Conservation (phyloP, 1,284 basidiomycete species). For the Malassezia arunalokei region DNA sequence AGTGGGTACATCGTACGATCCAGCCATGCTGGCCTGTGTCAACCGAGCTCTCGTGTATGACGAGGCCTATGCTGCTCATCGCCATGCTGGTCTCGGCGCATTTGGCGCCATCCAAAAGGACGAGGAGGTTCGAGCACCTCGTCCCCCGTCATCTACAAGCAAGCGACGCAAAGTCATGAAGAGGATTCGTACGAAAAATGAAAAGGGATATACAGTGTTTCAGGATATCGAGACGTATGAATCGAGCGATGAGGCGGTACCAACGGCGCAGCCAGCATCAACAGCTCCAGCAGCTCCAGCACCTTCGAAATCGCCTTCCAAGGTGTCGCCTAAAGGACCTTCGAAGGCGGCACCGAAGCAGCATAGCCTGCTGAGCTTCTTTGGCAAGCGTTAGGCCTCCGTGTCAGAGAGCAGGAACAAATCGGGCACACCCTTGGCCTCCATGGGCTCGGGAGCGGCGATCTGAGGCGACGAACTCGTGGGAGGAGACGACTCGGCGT, state of each 20-base stretch:
- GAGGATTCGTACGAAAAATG: constrained; percentile 30
- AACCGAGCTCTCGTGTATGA: background rate
- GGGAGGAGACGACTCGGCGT: background rate
- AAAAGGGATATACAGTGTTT: constrained; percentile 32
- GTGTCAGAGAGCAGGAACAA: background rate
- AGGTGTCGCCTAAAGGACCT: background rate
- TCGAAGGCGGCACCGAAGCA: background rate
- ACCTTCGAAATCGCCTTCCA: background rate
- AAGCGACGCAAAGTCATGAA: constrained; percentile 36
- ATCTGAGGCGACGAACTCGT: background rate
- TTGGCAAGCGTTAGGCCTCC: constrained; percentile 1
- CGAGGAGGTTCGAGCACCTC: background rate
- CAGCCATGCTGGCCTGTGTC: background rate
- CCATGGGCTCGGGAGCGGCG: background rate
- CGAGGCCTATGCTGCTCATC: background rate
- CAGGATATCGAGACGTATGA: constrained; percentile 32
- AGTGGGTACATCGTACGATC: background rate
- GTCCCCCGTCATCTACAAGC: no score
- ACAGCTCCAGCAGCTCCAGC: background rate
- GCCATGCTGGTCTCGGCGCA: background rate
- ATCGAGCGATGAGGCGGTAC: constrained; percentile 26
- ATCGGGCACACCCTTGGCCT: background rate
- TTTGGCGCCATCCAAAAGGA: background rate
- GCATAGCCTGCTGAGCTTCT: constrained; percentile 11
- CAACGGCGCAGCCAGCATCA: background rate